These are phyloP conservation scores for Parastagonospora nodorum DNA, from an alignment of 2,329 filamentous ascomycete species.

Conservation along the genomic window DNA sequence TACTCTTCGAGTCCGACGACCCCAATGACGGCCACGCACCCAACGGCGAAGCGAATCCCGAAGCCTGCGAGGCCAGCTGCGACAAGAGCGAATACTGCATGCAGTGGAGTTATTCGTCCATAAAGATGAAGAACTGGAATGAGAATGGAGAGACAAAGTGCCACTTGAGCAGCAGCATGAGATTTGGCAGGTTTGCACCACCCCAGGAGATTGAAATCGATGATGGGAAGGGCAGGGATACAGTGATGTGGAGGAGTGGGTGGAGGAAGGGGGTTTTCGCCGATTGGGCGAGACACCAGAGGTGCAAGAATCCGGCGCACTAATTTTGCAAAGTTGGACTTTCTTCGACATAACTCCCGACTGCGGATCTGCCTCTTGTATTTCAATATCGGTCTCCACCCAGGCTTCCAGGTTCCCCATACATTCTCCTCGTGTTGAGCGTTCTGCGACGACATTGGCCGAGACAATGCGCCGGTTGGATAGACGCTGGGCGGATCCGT, in stretches of 20 bases:
- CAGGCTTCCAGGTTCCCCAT: too few species aligned
- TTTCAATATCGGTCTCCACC: too few species aligned
- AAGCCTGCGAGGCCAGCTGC: conserved; percentile 37
- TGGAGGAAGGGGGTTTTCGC: conserved; percentile 37
- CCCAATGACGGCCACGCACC: conserved; percentile 19
- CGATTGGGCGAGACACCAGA: conserved; percentile 33
- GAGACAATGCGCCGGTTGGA: too few species aligned
- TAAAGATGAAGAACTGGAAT: conserved; percentile 33
- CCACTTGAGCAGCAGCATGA: conserved; percentile 39
- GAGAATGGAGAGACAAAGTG: conserved; percentile 40
- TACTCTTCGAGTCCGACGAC: conserved; percentile 30
- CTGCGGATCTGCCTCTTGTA: too few species aligned
- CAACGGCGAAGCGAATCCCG: conserved; percentile 30
- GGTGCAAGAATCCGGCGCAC: conserved; percentile 24
- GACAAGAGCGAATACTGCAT: conserved; percentile 34
- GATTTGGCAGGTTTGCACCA: conserved; percentile 25
- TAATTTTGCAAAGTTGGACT: not conserved
- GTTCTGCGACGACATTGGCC: too few species aligned
- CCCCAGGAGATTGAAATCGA: conserved; percentile 17
- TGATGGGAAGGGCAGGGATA: conserved; percentile 9
- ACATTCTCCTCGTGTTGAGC: too few species aligned
- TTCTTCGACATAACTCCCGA: not conserved
- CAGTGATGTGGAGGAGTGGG: conserved; percentile 33
- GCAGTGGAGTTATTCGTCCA: conserved; percentile 40
- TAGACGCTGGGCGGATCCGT: too few species aligned